Percentiles rank a stretch among this genome's conserved stretches.
Conservation (phyloP, 2,329 filamentous ascomycete genomes). For the Mycosphaerelloides madeirae region DNA sequence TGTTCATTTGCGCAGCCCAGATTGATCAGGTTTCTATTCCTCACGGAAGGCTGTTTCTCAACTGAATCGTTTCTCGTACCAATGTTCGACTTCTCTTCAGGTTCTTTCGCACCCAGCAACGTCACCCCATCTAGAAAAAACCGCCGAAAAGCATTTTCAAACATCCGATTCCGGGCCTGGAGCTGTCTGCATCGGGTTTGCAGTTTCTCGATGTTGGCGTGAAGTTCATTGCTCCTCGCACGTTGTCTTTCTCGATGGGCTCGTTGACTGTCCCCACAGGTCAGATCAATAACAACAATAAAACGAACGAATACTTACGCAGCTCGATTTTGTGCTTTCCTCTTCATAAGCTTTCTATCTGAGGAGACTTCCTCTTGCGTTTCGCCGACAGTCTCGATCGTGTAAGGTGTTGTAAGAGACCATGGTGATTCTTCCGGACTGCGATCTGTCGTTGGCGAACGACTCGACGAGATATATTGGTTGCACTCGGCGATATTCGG, state of each 20-base stretch:
- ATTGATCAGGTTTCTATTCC: no score
- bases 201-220: constrained; percentile 7
- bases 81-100: no score
- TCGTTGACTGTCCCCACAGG: constrained; percentile 1
- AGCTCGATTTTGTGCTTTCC: constrained; percentile 7
- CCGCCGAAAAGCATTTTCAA: constrained; percentile 2
- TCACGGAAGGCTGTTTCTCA: no score
- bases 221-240: neutral
- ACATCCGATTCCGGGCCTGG: constrained; percentile 5
- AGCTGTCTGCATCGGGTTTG: constrained; percentile 5
- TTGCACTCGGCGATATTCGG: no score
- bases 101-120: neutral
- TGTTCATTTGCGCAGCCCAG: no score
- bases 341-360: constrained; percentile 1
- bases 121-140: constrained; percentile 4
- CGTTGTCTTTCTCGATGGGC: constrained; percentile 7
- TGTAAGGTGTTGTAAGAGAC: no score
- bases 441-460: no score
- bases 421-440: no score
- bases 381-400: no score
- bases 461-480: no score
- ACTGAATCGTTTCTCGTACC: no score
- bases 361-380: no score
- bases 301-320: constrained; percentile 1
- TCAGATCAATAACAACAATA: neutral